Evolutionary conservation across 106 monocot species (phyloP).

Genomic region (Acanthochlamys bracteata): DNA sequence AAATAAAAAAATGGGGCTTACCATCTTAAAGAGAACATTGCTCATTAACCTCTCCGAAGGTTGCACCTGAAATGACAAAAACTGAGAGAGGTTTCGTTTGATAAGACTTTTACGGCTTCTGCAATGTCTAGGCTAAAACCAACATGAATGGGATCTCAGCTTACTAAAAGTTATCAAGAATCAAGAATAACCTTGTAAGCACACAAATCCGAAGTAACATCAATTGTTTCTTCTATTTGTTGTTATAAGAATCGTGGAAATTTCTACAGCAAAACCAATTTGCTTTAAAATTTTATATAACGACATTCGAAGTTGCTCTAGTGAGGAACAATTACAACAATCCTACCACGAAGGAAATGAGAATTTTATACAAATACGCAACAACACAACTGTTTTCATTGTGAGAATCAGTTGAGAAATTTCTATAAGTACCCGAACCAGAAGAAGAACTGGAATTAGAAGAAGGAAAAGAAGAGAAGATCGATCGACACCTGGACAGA

Average conservation of each 20-base stretch:
- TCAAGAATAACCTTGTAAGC: conserved; percentile 72
- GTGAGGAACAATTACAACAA: too few relatives aligned
- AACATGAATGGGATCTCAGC: not conserved
- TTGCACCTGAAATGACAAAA: conserved; percentile 53
- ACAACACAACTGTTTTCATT: too few relatives aligned
- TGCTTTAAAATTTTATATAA: too few relatives aligned
- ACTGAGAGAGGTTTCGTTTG: not conserved
- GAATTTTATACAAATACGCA: too few relatives aligned
- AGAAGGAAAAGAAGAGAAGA: not conserved
- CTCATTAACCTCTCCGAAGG: conserved; percentile 97
- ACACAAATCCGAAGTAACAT: conserved; percentile 95
- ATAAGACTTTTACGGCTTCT: not conserved
- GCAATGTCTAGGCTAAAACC: not conserved
- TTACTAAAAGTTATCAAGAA: too few relatives aligned
- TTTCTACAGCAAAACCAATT: too few relatives aligned
- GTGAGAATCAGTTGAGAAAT: too few relatives aligned
- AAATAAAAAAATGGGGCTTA: not conserved
- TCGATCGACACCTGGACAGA: conserved; percentile 56
- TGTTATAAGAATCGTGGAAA: too few relatives aligned
- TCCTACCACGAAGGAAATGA: too few relatives aligned
- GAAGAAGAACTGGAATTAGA: not conserved
- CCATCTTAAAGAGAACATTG: conserved; percentile 92
- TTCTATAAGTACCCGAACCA: too few relatives aligned
- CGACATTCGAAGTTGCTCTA: too few relatives aligned
- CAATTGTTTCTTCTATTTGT: conserved; percentile 90